Evolutionary conservation across 1,284 basidiomycete genomes (phyloP), one percentile per base, ranked within the genome.

Genomic region (Inonotus hispidus): DNA sequence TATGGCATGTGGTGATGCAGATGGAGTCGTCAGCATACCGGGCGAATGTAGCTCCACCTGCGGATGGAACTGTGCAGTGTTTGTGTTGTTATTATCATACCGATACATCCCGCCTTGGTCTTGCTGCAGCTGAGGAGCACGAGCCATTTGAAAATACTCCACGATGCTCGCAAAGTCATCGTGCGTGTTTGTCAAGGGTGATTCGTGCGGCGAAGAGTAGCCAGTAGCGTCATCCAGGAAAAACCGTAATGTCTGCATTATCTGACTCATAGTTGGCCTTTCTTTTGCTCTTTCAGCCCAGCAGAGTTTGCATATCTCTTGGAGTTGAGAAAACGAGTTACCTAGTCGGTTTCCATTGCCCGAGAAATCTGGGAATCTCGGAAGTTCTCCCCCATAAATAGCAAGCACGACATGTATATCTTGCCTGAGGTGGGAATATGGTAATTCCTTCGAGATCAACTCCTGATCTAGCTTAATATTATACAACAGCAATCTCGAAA

Each of bases 171-270:
- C 32, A 3, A 3, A 3, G 3, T 32, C 32, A 3, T 8, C 32
- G 8, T 32, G 4, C 32, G 8, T 32, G 8, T 8, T 32, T n/a
- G n/a, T n/a, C 32, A 32, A 4, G 32, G 32, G 32, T 32, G 32
- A 32, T 32, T 32, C 32, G 8, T 32, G 8, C 32, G 3, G 32
- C 8, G 32, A 32, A 32, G 8, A 32, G 32, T 3, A 8, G 8
- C 32, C 32, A 32, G 32, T 32, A 32, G 32, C 72, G 68, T 1
- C 81, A 80, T 8, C 70, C 80, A 1, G 77, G 83, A 2, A 82
- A 81, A 63, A 88, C 84, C 55, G 82, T 76, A 3, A 83, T 76
- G 7, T 8, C 4, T 7, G 3, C 5, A 2, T 14, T n/a, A 43
- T 14, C 8, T 1, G 8, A 43, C 19, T 43, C 41, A 19, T 43